phyloP scores from a whole-genome alignment of 805 yeast genomes.

The Tetrapisispora phaffii region DNA sequence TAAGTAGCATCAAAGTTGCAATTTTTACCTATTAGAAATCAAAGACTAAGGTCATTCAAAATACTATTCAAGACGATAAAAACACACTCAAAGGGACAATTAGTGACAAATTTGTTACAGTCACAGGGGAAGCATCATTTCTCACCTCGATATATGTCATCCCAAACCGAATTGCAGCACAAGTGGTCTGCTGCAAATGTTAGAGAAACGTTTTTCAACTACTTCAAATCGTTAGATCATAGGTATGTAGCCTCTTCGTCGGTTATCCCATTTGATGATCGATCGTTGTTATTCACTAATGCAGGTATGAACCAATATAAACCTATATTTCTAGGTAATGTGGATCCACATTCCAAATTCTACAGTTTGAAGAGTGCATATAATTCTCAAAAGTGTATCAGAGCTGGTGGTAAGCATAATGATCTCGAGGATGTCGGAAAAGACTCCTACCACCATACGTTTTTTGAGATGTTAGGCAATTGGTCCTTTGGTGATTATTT shows the following conservation, averaged over 20 bases:
- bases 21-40: not conserved
- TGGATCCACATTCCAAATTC: slow-evolving; percentile 86
- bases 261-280: slow-evolving; percentile 95
- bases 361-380: slow-evolving; percentile 77
- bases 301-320: slow-evolving; percentile 99
- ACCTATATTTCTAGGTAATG: slow-evolving; percentile 94
- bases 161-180: slow-evolving; percentile 11
- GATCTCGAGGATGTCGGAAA: slow-evolving; percentile 98
- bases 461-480: slow-evolving; percentile 98
- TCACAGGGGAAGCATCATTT: not conserved
- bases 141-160: not conserved
- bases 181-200: slow-evolving; percentile 46
- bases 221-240: slow-evolving; percentile 59
- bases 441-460: slow-evolving; percentile 96
- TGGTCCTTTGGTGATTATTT: slow-evolving; percentile 99
- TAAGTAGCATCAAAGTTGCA: not conserved
- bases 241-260: slow-evolving; percentile 85
- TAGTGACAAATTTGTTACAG: not conserved
- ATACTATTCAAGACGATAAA: not conserved
- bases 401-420: slow-evolving; percentile 99
- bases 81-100: not conserved
- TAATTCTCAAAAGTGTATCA: slow-evolving; percentile 94
- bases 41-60: not conserved
- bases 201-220: slow-evolving; percentile 78
- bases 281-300: slow-evolving; percentile 89